These are phyloP conservation scores for Colletotrichum sublineola DNA, from an alignment of 2,329 filamentous ascomycete genomes.

Conservation along the genomic window DNA sequence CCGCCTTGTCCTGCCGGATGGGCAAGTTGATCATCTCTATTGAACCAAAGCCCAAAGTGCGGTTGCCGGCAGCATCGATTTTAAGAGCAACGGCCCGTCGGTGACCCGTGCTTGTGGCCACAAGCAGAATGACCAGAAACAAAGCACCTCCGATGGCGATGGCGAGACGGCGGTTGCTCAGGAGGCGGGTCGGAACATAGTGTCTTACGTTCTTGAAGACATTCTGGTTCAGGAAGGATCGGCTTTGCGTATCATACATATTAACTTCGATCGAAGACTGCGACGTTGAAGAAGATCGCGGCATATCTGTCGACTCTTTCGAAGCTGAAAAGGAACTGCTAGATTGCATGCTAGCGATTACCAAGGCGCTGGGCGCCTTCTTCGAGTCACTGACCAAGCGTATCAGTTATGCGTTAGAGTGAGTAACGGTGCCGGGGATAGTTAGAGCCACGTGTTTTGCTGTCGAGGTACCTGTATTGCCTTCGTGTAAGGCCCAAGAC, in stretches of 20 bases:
- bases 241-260: slow-evolving; percentile 6
- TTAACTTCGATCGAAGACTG: slow-evolving; percentile 16
- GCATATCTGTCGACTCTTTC: slow-evolving; percentile 16
- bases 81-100: neutral
- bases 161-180: slow-evolving; percentile 21
- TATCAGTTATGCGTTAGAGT: neutral
- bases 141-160: neutral
- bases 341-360: neutral
- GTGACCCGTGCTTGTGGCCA: neutral
- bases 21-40: slow-evolving; percentile 48
- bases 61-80: slow-evolving; percentile 44
- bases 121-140: slow-evolving; percentile 12
- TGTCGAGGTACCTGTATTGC: neutral
- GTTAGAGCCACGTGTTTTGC: neutral
- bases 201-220: slow-evolving; percentile 3
- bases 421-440: neutral
- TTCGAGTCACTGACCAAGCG: neutral
- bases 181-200: slow-evolving; percentile 7
- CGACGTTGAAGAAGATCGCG: slow-evolving; percentile 21
- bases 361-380: neutral
- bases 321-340: neutral
- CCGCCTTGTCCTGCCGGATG: slow-evolving; percentile 46
- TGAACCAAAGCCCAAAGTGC: slow-evolving; percentile 46
- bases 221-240: slow-evolving; percentile 15
- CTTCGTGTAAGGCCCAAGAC: neutral